Evolutionary conservation across 345 rosid genomes (phyloP), one percentile per base, ranked within the genome.

Genomic region (Camelina laxa): DNA sequence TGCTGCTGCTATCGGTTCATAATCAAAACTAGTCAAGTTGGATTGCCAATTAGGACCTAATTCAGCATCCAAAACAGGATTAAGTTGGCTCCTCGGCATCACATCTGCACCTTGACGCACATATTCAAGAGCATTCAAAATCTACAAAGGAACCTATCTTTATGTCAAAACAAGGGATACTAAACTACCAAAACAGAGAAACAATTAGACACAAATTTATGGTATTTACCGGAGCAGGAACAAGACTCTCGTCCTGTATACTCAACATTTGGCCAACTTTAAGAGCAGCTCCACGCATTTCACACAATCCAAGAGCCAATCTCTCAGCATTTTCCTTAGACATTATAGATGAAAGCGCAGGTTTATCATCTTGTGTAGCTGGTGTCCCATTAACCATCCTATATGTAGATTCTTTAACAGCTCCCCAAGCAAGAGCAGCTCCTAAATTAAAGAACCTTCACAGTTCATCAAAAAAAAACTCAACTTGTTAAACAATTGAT

Each of bases 91-190:
- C 76, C 85, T 88, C 17, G 99, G 99, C 99, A 95, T 92, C 81
- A 95, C 96, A 84, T 95, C 99, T 21, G 99, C 99, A 69, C 99
- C 98, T 90, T 95, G 97, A 74, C 99, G 98, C 55, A 95, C 99
- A 65, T 87, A 87, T 80, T 95, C 97, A 81, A 95, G 69, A 76
- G 99, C 99, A 54, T 96, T 90, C 84, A 95, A 90, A 62, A 92
- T 92, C 99, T 95, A 79, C 4, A 67, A 10, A 70, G 56, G 51
- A 84, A 31, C 31, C 72, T 17, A 63, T 22, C 60, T 79, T 73
- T 12, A 67, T 10, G 58, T 75, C 74, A 81, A 67, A 70, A 17
- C 58, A 49, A 47, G 42, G n/a, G 10, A 41, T 27, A 19, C 1
- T 30, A 57, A 39, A 68, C 16, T 14, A 70, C 4, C 9, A 10